Evolutionary conservation across 2,329 filamentous ascomycete species (phyloP), one percentile per base, ranked within the genome.

Genomic region (Tolypocladium endophyticum): DNA sequence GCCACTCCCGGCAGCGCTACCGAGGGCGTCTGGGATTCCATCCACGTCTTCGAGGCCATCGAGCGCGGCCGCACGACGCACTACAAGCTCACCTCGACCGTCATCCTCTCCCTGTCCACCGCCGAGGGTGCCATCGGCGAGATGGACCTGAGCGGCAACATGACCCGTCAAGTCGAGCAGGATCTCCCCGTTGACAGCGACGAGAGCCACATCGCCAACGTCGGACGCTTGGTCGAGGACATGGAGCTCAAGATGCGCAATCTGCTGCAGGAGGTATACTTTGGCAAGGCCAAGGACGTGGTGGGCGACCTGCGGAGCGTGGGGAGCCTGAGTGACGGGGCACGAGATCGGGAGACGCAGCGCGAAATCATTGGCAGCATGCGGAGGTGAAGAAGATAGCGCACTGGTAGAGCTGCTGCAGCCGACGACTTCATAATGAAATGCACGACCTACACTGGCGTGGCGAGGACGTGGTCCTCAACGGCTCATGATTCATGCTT

Each of bases 231-330:
- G 71, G 92, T 99, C 58, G 94, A 99, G 80, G 94, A 99, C 74
- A 97, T 99, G 94, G 94, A 99, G 79, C 85, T 97, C 73, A 96
- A 97, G 82, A 97, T 99, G 94, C 86, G 94, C 65, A 99, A 99
- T 75, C 75, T 97, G 74, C 79, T 99, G 73, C 93, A 99, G 80
- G 94, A 99, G 77, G 94, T 99, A 56, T 99, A 99, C 78, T 99
- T 99, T 76, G 94, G 94, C 72, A 99, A 99, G 81, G 93, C 94
- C 59, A 97, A 96, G 83, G 94, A 99, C 75, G 92, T 99, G 3
- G 93, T 99, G 4, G 94, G 93, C 59, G 93, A 99, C 73, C 77
- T 99, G 75, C 84, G 94, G 73, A 97, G 92, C 75, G 83, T 96
- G 64, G 86, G 86, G 57, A 87, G 88, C 63, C 77, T 97, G 73